Base-by-base conservation (phyloP, 169 alveolate genomes). In the Plasmodium relictum region DNA sequence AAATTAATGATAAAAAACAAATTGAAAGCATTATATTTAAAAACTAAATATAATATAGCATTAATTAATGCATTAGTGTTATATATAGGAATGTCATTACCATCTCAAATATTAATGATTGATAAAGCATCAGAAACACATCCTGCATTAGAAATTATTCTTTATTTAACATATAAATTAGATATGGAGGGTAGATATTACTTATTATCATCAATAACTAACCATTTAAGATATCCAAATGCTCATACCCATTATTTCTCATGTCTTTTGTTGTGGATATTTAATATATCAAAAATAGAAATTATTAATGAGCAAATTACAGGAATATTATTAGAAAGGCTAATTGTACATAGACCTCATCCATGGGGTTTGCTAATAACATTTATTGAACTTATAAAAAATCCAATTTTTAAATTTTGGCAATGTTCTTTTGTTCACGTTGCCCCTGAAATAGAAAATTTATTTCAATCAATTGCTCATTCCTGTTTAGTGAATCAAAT, bases 341-440 rank as follows among this genome's bases (percentile, higher is more conserved):
- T 97, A 14, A 92, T 97, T 59, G 98, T 96, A 1, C 98, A 98
- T 72, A 94, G 97, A 26, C 99, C 99, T 20, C 98, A 98, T 48
- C 99, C 99, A 41, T 99, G 99, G 99, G 99, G 99, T 18, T 92
- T 99, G 26, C 88, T 95, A 80, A 95, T 97, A 70, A 97, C 99
- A 39, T 97, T 98, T 89, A 93, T 98, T 61, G 99, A 98, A 92
- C 96, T 98, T 31, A 93, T 98, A 73, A 96, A 96, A 88, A 97
- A 96, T 92, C 98, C 97, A 10, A 95, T 95, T 83, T 96, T 95
- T 87, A 86, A 94, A 56, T 94, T 95, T 39, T 87, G 94, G 92
- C 92, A 93, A 45, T 93, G 94, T 48, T 90, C 96, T 41, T 95
- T 94, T 74, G 88, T 74, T 16, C 73, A 31, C 59, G 73, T 62